Evolutionary conservation across 345 rosid species (phyloP), one percentile per base, ranked within the genome.

Genomic region (Hibiscus trionum): DNA sequence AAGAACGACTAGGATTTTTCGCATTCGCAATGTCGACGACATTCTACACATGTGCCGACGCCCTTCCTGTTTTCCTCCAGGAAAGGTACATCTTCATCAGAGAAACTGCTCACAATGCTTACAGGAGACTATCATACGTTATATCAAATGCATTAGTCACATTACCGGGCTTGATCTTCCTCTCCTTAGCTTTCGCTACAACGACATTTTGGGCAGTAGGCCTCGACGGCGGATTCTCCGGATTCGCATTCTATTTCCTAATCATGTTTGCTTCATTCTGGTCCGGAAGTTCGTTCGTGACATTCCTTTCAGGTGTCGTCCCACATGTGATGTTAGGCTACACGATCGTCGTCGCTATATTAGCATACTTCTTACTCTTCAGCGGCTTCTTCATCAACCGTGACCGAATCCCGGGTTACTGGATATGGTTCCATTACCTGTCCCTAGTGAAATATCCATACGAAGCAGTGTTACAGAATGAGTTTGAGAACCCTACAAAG

Each of bases 11-110:
- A 39, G 99, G 99, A 10, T 90, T 92, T 76, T 83, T 95, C 77
- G 98, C 99, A 0, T 95, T 95, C 72, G 99, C 97, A 0, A 92
- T 95, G 98, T 95, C 99, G 0, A 95, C 99, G 0, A 95, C 93
- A n/a, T 95, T 88, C 88, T 95, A 95, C 88, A 89, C 97, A 4
- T 92, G 99, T 72, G 94, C 97, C 1, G 98, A 95, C 6, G 96
- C 99, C 1, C 88, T 95, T 1, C 99, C 99, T 0, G 96, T 90
- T 1, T 95, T 95, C 63, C 92, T 95, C 72, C 99, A 92, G 70
- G 97, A 95, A 66, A 79, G 99, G 61, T 90, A 95, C 81, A 95
- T 95, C 69, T 95, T 90, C 97, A 86, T 95, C 90, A 82, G 99
- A 59, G 99, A 95, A 73, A 95, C 99, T 0, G 96, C 99, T 46